A percentile compares a stretch with the other conserved stretches of the same genome.
These are phyloP conservation scores for Fusarium bactridioides DNA, from an alignment of 2,329 filamentous ascomycete species.

Conservation along the genomic window DNA sequence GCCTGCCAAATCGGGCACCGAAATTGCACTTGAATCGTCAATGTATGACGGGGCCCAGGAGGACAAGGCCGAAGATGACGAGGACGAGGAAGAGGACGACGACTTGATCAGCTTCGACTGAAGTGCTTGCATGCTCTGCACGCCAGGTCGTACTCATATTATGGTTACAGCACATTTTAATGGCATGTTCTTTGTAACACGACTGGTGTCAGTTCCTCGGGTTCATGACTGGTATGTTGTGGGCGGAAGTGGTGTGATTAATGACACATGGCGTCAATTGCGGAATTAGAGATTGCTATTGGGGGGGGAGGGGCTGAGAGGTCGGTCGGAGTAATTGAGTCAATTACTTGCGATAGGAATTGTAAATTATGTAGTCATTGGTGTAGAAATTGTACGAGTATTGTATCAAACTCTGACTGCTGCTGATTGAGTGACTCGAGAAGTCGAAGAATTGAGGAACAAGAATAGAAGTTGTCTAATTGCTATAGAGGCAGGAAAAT, in stretches of 20 bases:
- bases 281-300: background rate
- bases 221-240: background rate
- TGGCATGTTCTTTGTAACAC: background rate
- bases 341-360: background rate
- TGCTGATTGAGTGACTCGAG: background rate
- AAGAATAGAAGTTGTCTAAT: background rate
- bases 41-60: background rate
- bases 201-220: background rate
- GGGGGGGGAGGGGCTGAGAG: background rate
- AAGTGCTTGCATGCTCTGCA: background rate
- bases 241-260: background rate
- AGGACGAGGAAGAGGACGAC: background rate
- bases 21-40: background rate
- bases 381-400: background rate
- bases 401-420: background rate
- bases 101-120: background rate
- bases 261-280: background rate
- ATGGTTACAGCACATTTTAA: background rate
- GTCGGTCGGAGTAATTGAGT: background rate
- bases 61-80: background rate
- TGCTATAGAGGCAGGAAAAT: background rate
- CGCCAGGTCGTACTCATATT: background rate
- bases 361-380: background rate
- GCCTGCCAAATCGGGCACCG: background rate
- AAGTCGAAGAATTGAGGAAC: background rate